phyloP scores from a whole-genome alignment of 306 rosid species.

The Pachyrhizus erosus region DNA sequence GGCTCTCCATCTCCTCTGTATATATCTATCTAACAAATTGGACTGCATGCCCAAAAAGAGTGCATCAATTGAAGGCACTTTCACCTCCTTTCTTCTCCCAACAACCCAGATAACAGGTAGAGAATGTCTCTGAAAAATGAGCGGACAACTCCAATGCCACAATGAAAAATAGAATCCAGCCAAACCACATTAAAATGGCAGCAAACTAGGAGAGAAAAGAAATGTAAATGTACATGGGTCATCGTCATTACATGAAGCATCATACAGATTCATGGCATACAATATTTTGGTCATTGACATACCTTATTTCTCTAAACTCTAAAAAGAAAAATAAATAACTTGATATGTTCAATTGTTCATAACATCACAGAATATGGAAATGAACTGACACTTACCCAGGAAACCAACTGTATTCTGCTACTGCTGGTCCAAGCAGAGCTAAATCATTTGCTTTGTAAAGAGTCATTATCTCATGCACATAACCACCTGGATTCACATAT shows the following conservation, averaged over 20 bases:
- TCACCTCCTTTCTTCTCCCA: not conserved
- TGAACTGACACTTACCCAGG: constrained; percentile 79
- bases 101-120: constrained; percentile 10
- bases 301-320: not conserved
- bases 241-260: constrained; percentile 8
- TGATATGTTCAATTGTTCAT: not conserved
- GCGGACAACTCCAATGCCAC: constrained; percentile 4
- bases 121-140: not conserved
- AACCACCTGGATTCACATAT: constrained; percentile 77
- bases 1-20: not conserved
- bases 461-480: constrained; percentile 88
- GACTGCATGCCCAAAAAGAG: constrained; percentile 5
- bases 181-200: constrained; percentile 1
- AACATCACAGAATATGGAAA: constrained; percentile 38
- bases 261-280: not conserved
- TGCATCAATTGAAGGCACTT: not conserved
- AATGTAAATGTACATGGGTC: not conserved
- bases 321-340: constrained; percentile 31
- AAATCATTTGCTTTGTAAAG: constrained; percentile 78
- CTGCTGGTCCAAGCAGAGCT: constrained; percentile 66
- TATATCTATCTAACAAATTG: not conserved
- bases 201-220: not conserved
- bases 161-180: constrained; percentile 15
- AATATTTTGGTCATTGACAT: constrained; percentile 20
- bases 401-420: constrained; percentile 88